These are phyloP conservation scores for Geoglossum glabrum DNA, from an alignment of 495 filamentous ascomycete species.

Conservation along the genomic window DNA sequence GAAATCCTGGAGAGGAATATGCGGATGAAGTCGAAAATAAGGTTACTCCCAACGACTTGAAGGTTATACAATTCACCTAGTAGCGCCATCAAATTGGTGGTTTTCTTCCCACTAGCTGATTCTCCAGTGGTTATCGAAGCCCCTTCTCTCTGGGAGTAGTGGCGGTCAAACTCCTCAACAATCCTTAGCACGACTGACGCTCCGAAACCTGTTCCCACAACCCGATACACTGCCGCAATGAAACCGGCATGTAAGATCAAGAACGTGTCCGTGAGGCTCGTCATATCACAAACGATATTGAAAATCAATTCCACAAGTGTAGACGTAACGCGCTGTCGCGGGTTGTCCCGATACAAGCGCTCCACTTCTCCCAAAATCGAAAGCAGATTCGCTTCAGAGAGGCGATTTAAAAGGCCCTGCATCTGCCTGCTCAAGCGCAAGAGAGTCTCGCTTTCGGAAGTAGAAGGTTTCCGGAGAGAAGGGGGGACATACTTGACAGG, in stretches of 20 bases:
- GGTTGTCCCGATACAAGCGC: conserved; percentile 58
- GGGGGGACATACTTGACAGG: conserved; percentile 69
- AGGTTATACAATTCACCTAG: conserved; percentile 83
- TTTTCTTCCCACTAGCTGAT: conserved; percentile 34
- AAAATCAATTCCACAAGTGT: conserved; percentile 55
- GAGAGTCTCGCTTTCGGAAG: conserved; percentile 45
- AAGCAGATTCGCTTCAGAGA: conserved; percentile 75
- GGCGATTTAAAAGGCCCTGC: conserved; percentile 76
- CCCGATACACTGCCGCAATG: conserved; percentile 67
- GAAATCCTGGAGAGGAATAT: conserved; percentile 53
- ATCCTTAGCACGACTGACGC: conserved; percentile 62
- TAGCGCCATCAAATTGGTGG: conserved; percentile 61
- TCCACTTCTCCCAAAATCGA: conserved; percentile 65
- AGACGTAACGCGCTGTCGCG: conserved; percentile 67
- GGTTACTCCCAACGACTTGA: conserved; percentile 57
- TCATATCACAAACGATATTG: conserved; percentile 52
- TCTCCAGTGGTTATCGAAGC: conserved; percentile 19
- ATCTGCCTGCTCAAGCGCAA: conserved; percentile 53
- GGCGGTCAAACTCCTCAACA: conserved; percentile 43
- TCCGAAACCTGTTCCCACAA: conserved; percentile 71
- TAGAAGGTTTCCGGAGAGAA: conserved; percentile 43
- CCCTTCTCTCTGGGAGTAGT: conserved; percentile 27
- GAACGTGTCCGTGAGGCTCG: conserved; percentile 63
- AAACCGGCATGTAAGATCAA: conserved; percentile 83
- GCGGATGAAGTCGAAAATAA: conserved; percentile 81